Base-by-base conservation (phyloP, 257 asterid genomes). In the Anisodus acutangulus region DNA sequence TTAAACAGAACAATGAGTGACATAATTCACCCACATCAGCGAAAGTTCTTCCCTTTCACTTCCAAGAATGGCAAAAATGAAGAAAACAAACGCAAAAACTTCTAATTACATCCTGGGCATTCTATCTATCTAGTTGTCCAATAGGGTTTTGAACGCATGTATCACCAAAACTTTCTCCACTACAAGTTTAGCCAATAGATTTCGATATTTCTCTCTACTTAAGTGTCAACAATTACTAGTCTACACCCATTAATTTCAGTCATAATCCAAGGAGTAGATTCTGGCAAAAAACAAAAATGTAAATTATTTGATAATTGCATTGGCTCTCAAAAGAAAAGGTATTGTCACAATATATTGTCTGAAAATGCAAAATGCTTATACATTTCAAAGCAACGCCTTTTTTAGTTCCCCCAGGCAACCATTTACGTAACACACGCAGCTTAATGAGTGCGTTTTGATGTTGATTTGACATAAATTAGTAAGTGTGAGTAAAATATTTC, bases 141-240 rank as follows among this genome's bases (percentile, higher is more conserved):
- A 6, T 59, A 16, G 10, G 66, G 26, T 41, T 8, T 70, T 70
- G 9, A 41, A 70, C 79, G 16, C 76, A 37, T 37, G 76, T 37
- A 68, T 37, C 76, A 68, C 76, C 76, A 37, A 5, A 31, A 37
- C 12, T 37, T 37, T 68, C 76, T 68, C 51, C 76, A 67, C 51
- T 67, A 67, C 51, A 35, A 37, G 51, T 13, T 67, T 11, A 13
- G 19, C 51, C n/a, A 67, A 67, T 69, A 69, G 78, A 70, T 70
- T 70, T 70, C 2, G 4, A 63, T 39, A 26, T 22, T 62, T 63
- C 69, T 22, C 68, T 22, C 69, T 63, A 22, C 69, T 63, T 63
- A 63, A 59, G 22, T 62, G 16, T 70, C 55, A 70, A 41, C 15
- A 70, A 49, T 35, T 13, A 68, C 26, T 68, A 68, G 6, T 68